Percentiles rank a stretch among this genome's conserved stretches.
Evolutionary conservation across 2,329 filamentous ascomycete genomes (phyloP).

Genomic region (Penicillium sp.): DNA sequence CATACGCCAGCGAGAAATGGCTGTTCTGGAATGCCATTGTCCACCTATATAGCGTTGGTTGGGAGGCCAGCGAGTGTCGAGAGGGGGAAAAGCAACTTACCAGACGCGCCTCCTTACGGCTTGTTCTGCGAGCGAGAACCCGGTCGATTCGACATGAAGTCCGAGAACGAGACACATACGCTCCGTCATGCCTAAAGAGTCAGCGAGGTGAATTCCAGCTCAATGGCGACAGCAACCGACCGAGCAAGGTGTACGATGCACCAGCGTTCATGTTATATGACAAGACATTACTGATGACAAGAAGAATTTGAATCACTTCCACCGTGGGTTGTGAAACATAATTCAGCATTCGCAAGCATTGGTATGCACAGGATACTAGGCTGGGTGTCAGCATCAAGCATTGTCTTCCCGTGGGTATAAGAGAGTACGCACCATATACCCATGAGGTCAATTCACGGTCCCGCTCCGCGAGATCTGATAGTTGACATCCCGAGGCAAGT

Average conservation of each 20-base stretch:
- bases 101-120: conserved; percentile 39
- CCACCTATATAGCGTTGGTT: conserved; percentile 42
- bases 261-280: conserved; percentile 65
- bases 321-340: conserved; percentile 61
- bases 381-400: conserved; percentile 16
- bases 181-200: conserved; percentile 32
- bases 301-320: conserved; percentile 60
- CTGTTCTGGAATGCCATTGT: conserved; percentile 60
- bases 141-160: conserved; percentile 54
- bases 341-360: conserved; percentile 62
- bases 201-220: not conserved
- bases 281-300: conserved; percentile 61
- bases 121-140: conserved; percentile 47
- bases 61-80: not conserved
- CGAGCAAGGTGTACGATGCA: conserved; percentile 60
- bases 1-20: conserved; percentile 60
- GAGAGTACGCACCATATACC: conserved; percentile 53
- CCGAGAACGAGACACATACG: conserved; percentile 57
- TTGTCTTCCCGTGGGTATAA: not conserved
- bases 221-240: conserved; percentile 26
- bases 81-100: conserved; percentile 21
- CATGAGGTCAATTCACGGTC: conserved; percentile 62
- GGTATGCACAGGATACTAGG: conserved; percentile 61
- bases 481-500: conserved; percentile 60
- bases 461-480: conserved; percentile 54